Conservation (phyloP, 2,329 filamentous ascomycete species). For the Phaeosphaeria sp. region DNA sequence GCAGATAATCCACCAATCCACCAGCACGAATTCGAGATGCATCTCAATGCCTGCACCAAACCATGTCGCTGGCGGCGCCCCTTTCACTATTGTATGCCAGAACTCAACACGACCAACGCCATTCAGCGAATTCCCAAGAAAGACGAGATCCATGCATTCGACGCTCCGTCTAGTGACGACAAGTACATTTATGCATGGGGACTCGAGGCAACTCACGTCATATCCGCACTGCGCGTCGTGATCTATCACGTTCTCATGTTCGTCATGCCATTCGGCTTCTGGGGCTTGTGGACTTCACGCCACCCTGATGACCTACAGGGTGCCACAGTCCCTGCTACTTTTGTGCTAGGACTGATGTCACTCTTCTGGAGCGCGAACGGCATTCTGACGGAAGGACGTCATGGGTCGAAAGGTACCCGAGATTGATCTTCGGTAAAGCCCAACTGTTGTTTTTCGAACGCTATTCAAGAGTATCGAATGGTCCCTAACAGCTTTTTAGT, state of each 20-base stretch:
- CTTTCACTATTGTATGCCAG: constrained; percentile 5
- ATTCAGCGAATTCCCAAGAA: constrained; percentile 8
- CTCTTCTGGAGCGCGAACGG: constrained; percentile 6
- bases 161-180: background rate
- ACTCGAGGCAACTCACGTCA: constrained; percentile 7
- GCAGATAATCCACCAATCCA: constrained; percentile 6
- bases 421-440: background rate
- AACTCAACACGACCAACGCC: constrained; percentile 2
- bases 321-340: constrained; percentile 7
- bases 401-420: background rate
- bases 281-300: constrained; percentile 3
- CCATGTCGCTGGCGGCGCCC: constrained; percentile 3
- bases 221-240: constrained; percentile 4
- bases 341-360: constrained; percentile 1
- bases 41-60: constrained; percentile 5
- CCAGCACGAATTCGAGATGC: constrained; percentile 7
- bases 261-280: constrained; percentile 5
- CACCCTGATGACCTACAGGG: constrained; percentile 8
- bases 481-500: no score
- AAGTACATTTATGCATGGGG: constrained; percentile 9
- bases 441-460: background rate
- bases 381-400: constrained; percentile 5
- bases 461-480: background rate
- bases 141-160: background rate
- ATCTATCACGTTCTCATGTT: constrained; percentile 9